Percentiles rank a stretch among this genome's conserved stretches.
These are phyloP conservation scores for Yamadazyma trypodendri DNA, from an alignment of 1,139 yeast species.

Conservation along the genomic window DNA sequence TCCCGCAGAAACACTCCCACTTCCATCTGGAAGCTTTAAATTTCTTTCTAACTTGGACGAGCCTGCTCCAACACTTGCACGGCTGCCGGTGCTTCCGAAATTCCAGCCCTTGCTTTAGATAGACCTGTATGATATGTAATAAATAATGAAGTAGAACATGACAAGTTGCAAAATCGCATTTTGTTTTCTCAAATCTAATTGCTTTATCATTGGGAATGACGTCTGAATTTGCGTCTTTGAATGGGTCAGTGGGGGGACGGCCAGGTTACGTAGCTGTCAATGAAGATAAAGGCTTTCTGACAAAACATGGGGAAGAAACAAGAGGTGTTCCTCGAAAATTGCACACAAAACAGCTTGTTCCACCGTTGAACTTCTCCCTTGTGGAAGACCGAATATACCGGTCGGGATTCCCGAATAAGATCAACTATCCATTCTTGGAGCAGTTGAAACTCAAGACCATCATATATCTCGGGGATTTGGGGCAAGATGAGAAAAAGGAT, in stretches of 20 bases:
- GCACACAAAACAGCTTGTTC: constrained; percentile 47
- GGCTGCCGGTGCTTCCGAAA: constrained; percentile 31
- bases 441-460: constrained; percentile 74
- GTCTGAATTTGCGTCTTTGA: background rate
- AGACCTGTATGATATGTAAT: constrained; percentile 1
- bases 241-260: background rate
- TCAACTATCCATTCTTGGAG: constrained; percentile 75
- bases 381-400: constrained; percentile 87
- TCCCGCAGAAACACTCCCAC: constrained; percentile 11
- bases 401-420: constrained; percentile 90
- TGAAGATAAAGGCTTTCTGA: too few species aligned
- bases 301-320: too few species aligned
- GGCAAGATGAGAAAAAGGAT: constrained; percentile 27
- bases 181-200: too few species aligned
- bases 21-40: constrained; percentile 14
- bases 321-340: background rate
- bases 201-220: background rate
- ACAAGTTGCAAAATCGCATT: too few species aligned
- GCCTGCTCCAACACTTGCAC: constrained; percentile 22
- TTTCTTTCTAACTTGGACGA: constrained; percentile 27
- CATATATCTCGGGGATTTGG: constrained; percentile 75
- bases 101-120: constrained; percentile 37
- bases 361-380: constrained; percentile 87
- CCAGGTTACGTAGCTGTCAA: background rate
- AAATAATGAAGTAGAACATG: background rate